Percentiles rank a stretch among this genome's conserved stretches.
phyloP scores from a whole-genome alignment of 23 red algal species.

The Gracilaria domingensis region DNA sequence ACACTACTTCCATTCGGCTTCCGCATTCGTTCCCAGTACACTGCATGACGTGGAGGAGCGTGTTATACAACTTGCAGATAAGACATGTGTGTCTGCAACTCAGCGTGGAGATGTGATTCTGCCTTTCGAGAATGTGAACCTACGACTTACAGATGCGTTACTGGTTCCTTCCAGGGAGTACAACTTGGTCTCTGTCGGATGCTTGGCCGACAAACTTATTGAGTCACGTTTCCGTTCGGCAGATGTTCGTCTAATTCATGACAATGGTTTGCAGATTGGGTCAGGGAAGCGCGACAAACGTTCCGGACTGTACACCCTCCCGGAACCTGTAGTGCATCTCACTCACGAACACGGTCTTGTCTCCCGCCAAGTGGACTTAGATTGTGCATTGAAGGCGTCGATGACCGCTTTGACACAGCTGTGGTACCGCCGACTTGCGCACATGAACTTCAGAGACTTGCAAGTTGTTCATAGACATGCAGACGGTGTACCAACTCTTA shows the following conservation, averaged over 20 bases:
- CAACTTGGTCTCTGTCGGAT: slow-evolving; percentile 1
- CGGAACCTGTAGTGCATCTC: background rate
- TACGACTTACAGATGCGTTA: slow-evolving; percentile 10
- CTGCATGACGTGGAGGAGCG: background rate
- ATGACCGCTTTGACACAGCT: background rate
- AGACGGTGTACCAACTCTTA: slow-evolving; percentile 31
- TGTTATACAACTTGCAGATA: slow-evolving; percentile 32
- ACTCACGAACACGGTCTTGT: no score
- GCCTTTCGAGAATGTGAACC: slow-evolving; percentile 22
- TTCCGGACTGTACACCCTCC: slow-evolving; percentile 23
- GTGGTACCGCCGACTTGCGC: slow-evolving; percentile 34
- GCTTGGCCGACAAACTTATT: slow-evolving; percentile 28
- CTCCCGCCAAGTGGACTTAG: no score
- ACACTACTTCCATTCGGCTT: background rate
- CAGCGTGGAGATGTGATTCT: slow-evolving; percentile 29
- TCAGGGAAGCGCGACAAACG: background rate
- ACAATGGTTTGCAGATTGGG: background rate
- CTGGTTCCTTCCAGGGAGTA: background rate
- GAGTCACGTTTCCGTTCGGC: slow-evolving; percentile 14
- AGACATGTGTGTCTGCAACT: slow-evolving; percentile 38
- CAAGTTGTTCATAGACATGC: slow-evolving; percentile 13
- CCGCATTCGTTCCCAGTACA: slow-evolving; percentile 17
- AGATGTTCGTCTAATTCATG: slow-evolving; percentile 29
- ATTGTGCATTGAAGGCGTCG: no score
- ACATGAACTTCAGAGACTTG: slow-evolving; percentile 27